Evolutionary conservation across 495 filamentous ascomycete species (phyloP).

Genomic region (Penicillium chermesinum): DNA sequence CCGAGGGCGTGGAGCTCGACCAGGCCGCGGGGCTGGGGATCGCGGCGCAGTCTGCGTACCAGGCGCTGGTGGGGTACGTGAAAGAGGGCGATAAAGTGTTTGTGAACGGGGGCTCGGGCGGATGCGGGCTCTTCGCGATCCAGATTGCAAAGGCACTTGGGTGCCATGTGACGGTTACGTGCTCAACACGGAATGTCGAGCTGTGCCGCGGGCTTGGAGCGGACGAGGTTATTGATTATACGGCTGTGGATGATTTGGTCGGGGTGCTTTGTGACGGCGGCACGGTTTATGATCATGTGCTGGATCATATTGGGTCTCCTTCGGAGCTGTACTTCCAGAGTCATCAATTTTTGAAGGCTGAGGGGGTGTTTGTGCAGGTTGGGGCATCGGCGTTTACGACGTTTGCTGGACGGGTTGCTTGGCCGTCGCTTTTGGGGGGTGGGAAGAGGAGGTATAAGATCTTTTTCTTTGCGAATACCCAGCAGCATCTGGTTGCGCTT

Average conservation of each 20-base stretch:
- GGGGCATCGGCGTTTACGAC: constrained; percentile 32
- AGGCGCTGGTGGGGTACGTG: constrained; percentile 52
- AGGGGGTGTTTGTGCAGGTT: constrained; percentile 54
- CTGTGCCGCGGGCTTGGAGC: constrained; percentile 57
- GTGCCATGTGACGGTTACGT: constrained; percentile 56
- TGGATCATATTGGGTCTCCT: constrained; percentile 58
- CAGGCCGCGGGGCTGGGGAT: constrained; percentile 50
- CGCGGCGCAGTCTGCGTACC: constrained; percentile 55
- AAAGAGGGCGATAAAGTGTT: constrained; percentile 54
- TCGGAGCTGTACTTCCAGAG: constrained; percentile 49
- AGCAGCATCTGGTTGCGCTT: constrained; percentile 50
- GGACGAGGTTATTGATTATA: constrained; percentile 67
- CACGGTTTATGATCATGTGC: constrained; percentile 47
- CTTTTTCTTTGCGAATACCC: constrained; percentile 34
- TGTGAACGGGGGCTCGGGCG: constrained; percentile 64
- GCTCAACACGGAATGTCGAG: constrained; percentile 54
- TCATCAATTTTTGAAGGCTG: constrained; percentile 49
- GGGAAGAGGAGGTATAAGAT: constrained; percentile 52
- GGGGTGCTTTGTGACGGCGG: constrained; percentile 45
- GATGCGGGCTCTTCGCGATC: constrained; percentile 56
- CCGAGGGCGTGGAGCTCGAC: constrained; percentile 46
- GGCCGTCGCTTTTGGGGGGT: constrained; percentile 59
- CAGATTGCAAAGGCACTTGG: constrained; percentile 64
- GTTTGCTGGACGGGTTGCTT: constrained; percentile 26
- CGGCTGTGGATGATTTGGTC: constrained; percentile 41